Percentiles rank a stretch among this genome's conserved stretches.
These are phyloP conservation scores for Cyberlindnera maritima DNA, from an alignment of 805 yeast genomes.

Conservation along the genomic window DNA sequence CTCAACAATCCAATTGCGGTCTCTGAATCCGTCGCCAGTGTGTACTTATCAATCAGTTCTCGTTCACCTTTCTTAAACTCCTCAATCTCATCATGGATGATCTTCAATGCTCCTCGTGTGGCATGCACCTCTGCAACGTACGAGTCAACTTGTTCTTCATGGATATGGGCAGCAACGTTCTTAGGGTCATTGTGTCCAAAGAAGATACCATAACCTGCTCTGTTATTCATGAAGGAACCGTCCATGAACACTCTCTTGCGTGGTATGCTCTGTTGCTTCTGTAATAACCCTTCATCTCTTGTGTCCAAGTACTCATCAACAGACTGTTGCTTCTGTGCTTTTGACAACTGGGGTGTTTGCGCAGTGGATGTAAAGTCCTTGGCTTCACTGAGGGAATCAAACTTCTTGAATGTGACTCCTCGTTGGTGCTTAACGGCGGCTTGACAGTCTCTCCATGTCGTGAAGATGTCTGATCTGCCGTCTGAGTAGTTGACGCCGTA, in stretches of 20 bases:
- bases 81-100: slow-evolving; percentile 35
- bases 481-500: slow-evolving; percentile 34
- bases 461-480: slow-evolving; percentile 28
- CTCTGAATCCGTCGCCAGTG: slow-evolving; percentile 67
- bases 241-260: slow-evolving; percentile 56
- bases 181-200: slow-evolving; percentile 55
- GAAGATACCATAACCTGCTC: slow-evolving; percentile 75
- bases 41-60: slow-evolving; percentile 29
- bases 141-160: slow-evolving; percentile 55
- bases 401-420: slow-evolving; percentile 44
- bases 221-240: slow-evolving; percentile 66
- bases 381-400: slow-evolving; percentile 25
- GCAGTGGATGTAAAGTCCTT: slow-evolving; percentile 9
- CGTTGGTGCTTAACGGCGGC: slow-evolving; percentile 28
- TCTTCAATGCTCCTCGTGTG: slow-evolving; percentile 50
- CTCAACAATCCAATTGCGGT: slow-evolving; percentile 58
- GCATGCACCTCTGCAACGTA: slow-evolving; percentile 81
- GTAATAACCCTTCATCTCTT: slow-evolving; percentile 2
- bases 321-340: slow-evolving; percentile 1
- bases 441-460: slow-evolving; percentile 34
- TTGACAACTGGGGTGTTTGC: not conserved
- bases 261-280: slow-evolving; percentile 7
- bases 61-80: slow-evolving; percentile 17
- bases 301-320: slow-evolving; percentile 1
- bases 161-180: slow-evolving; percentile 55